Evolutionary conservation across 164 flowering plant species (phyloP).

Genomic region (Vitis labrusca): DNA sequence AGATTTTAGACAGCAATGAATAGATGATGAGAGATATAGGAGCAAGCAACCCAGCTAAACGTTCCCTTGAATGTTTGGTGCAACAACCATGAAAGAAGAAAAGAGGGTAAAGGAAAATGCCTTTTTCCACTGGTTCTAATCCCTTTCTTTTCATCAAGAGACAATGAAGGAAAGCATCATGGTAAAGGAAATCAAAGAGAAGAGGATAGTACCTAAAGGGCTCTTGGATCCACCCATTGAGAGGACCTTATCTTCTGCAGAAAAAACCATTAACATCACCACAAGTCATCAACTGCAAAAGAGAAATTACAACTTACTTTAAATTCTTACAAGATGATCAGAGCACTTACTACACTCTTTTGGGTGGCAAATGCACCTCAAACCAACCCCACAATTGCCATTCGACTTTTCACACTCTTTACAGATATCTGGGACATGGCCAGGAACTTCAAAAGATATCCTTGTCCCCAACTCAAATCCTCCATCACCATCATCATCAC

Average conservation of each 20-base stretch:
- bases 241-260: conserved; percentile 54
- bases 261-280: conserved; percentile 4
- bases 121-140: neutral
- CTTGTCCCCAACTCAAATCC: conserved; percentile 45
- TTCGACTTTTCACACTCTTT: conserved; percentile 57
- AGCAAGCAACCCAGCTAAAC: neutral
- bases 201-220: conserved; percentile 18
- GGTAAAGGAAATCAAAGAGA: conserved; percentile 19
- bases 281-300: neutral
- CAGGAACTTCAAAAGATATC: conserved; percentile 56
- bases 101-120: neutral
- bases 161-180: conserved; percentile 2
- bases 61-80: neutral
- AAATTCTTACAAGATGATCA: neutral
- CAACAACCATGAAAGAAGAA: neutral
- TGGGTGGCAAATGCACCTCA: conserved; percentile 61
- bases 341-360: conserved; percentile 52
- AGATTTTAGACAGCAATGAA: too few species aligned
- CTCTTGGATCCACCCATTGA: conserved; percentile 20
- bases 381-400: conserved; percentile 61
- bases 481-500: conserved; percentile 7
- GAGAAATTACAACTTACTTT: neutral
- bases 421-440: conserved; percentile 49
- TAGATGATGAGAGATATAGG: too few species aligned
- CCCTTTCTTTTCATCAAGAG: neutral